These are phyloP conservation scores for Penicillium sp. DNA, from an alignment of 2,329 filamentous ascomycete species.

Conservation along the genomic window DNA sequence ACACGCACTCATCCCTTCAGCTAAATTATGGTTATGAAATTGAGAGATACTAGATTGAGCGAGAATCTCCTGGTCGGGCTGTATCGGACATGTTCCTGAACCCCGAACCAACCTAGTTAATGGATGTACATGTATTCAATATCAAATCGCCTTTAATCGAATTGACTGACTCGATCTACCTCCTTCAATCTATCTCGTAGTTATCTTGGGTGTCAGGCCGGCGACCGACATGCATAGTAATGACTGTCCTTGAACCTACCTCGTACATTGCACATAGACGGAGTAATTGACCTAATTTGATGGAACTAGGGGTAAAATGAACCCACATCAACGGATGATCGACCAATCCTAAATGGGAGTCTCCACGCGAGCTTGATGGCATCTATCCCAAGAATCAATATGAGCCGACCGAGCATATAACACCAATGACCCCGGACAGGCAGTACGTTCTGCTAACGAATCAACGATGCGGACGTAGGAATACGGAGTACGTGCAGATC, in stretches of 20 bases:
- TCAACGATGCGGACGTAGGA: not conserved
- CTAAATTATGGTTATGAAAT: slow-evolving; percentile 46
- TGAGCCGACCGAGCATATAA: not conserved
- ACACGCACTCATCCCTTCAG: slow-evolving; percentile 91
- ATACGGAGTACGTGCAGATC: not conserved
- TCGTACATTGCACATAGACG: too few species aligned
- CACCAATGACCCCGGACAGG: not conserved
- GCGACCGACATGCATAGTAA: not conserved
- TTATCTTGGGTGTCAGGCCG: too few species aligned
- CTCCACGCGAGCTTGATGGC: not conserved
- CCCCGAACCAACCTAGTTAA: not conserved
- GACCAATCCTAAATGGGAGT: not conserved
- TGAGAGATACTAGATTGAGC: not conserved
- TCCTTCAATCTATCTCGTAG: too few species aligned
- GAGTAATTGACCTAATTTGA: too few species aligned
- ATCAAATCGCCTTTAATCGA: not conserved
- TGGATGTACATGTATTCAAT: slow-evolving; percentile 9
- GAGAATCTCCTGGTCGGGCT: slow-evolving; percentile 15
- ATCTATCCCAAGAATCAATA: not conserved
- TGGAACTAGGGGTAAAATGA: not conserved
- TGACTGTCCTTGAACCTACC: not conserved
- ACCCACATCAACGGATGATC: slow-evolving; percentile 1
- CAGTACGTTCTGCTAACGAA: not conserved
- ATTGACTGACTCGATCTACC: not conserved
- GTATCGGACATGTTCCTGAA: not conserved